These are phyloP conservation scores for Nakataea oryzae DNA, from an alignment of 2,329 filamentous ascomycete genomes.

Conservation along the genomic window DNA sequence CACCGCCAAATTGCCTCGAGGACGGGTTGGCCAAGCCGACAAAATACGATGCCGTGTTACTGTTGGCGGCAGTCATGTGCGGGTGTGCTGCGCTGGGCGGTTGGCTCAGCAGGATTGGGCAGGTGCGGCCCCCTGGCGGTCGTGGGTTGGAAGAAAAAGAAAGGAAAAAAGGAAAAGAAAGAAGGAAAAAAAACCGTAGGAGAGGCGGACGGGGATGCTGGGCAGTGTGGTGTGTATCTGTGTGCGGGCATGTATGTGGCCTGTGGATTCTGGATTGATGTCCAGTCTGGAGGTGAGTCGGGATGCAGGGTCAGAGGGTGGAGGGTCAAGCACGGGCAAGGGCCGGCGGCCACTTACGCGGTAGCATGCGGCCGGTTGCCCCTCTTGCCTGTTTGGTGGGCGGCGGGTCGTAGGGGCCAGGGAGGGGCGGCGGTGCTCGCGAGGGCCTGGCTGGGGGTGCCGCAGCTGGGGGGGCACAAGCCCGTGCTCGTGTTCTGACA, in stretches of 20 bases:
- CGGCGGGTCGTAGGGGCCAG: not conserved
- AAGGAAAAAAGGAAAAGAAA: not conserved
- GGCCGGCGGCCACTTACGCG: not conserved
- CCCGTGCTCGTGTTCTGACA: not conserved
- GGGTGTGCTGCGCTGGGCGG: not conserved
- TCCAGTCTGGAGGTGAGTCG: not conserved
- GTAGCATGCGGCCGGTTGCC: not conserved
- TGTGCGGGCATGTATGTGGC: too few species aligned
- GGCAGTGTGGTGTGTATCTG: too few species aligned
- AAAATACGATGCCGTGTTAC: not conserved
- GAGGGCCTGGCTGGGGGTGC: too few species aligned
- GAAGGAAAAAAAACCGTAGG: not conserved
- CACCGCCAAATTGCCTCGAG: not conserved
- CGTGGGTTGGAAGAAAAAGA: not conserved
- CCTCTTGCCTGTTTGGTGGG: not conserved
- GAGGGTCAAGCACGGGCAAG: not conserved
- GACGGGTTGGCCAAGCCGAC: not conserved
- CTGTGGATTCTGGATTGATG: not conserved
- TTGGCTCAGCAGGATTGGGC: not conserved
- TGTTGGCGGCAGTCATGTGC: not conserved
- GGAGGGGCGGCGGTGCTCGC: not conserved
- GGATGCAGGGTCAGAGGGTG: not conserved
- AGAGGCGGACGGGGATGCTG: not conserved
- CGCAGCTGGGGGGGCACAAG: not conserved
- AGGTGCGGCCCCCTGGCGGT: not conserved